Base-by-base conservation (phyloP, 1,139 yeast genomes). In the Pneumocystis oryctolagi region DNA sequence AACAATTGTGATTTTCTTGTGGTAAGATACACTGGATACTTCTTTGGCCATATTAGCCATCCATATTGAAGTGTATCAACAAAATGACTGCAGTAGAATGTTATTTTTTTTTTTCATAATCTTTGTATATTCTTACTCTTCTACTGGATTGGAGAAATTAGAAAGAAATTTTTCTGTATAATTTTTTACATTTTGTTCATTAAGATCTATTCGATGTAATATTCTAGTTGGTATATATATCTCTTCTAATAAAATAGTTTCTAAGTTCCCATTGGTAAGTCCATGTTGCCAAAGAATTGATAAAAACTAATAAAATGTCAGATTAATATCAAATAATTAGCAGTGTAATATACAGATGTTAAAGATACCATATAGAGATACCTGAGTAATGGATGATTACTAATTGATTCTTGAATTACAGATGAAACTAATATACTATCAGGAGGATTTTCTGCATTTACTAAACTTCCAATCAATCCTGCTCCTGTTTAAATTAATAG, bases 31-130 rank as follows among this genome's bases (percentile, higher is more conserved):
- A 81, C 94, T 39, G 73, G 71, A 74, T 87, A 71, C 0, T 74
- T 67, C 12, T 80, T 74, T 20, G 85, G 88, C 96, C 97, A 89
- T 62, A 85, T 84, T 20, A 87, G 74, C 85, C 94, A 87, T 0
- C 97, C 96, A 14, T 76, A 74, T 70, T 76, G 78, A 2, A 80
- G 76, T 63, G 79, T 80, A 39, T 78, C 78, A 69, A 86, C 92
- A 66, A 85, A 31, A 30, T 47, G 30, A 12, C 58, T 31, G n/a
- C 47, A 60, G 42, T 56, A 18, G 18, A 20, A n/a, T 9, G 18
- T 47, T 12, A 31, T n/a, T 62, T 35, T 20, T 18, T 12, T 20
- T 37, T 14, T 28, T 35, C 53, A 34, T 34, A 32, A 42, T 40
- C 20, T 53, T 31, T 2, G 5, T 18, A 31, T 31, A 47, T 31